Evolutionary conservation across 768 basidiomycete species (phyloP).

Genomic region (Trametes cubensis): DNA sequence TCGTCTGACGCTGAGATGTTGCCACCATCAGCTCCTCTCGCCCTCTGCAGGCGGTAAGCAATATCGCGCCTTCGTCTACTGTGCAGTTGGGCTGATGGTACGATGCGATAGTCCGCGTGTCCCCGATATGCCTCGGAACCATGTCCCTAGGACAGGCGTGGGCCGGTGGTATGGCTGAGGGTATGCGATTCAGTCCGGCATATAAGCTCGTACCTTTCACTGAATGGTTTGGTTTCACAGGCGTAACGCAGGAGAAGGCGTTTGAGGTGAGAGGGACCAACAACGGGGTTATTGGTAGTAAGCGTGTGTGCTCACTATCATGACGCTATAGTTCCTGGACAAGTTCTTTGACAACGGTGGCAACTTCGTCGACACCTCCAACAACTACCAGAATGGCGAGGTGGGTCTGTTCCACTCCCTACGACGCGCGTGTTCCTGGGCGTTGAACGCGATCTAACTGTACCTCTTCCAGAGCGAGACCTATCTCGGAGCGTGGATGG

Average conservation of each 20-base stretch:
- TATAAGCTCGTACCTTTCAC: too few relatives aligned
- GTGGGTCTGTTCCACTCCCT: too few relatives aligned
- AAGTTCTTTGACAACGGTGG: constrained; percentile 48
- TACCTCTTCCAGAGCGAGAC: constrained; percentile 33
- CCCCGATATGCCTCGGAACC: constrained; percentile 13
- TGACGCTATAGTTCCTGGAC: constrained; percentile 43
- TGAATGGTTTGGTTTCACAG: too few relatives aligned
- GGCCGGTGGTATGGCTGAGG: neutral
- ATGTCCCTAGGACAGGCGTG: constrained; percentile 7
- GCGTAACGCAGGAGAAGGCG: neutral
- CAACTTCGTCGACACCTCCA: constrained; percentile 52
- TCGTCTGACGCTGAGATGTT: too few relatives aligned
- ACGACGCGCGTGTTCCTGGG: constrained; percentile 7
- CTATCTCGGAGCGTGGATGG: constrained; percentile 47
- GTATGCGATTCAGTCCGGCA: neutral
- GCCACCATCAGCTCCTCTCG: constrained; percentile 2
- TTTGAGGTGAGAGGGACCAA: neutral
- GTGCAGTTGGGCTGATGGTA: neutral
- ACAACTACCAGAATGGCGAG: constrained; percentile 26
- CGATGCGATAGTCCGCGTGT: constrained; percentile 1
- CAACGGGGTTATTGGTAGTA: too few relatives aligned
- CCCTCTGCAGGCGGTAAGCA: constrained; percentile 11
- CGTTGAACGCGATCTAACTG: constrained; percentile 20
- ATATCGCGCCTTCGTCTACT: neutral
- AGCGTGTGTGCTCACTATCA: too few relatives aligned